Evolutionary conservation across 371 early-diverging fungal genomes (phyloP), one percentile per base, ranked within the genome.

Genomic region (Capillidium heterosporum): DNA sequence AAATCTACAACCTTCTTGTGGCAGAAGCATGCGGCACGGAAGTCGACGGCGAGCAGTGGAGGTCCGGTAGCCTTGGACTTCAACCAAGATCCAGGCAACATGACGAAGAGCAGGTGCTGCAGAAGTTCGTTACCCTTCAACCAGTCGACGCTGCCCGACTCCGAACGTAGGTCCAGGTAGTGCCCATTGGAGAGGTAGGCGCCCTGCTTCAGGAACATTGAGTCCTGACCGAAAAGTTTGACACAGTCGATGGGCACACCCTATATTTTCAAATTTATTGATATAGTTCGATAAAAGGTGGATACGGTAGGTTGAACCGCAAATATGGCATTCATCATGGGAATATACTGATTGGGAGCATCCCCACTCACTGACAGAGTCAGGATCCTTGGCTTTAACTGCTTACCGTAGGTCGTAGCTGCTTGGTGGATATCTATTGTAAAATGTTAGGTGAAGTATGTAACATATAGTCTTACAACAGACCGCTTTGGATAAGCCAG

Each of bases 321-420:
- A 66, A 96, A 96, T 32, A 95, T 91, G 59, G 82, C 80, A 67
- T 96, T 96, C 97, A 96, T 96, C 51, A 90, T 74, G 5, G 91
- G 78, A 41, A 95, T 89, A 67, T 96, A 94, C 60, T 95, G 90
- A 29, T 74, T 71, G 1, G 95, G 76, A 1, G 81, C 71, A 63
- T 94, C 95, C 0, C 84, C 80, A 0, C 92, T 89, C 13, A 87
- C 86, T 0, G 91, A 88, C 10, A 94, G 55, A 0, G 89, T 73
- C 10, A 95, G 69, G 41, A 94, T 84, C 32, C 94, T 75, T n/a
- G 91, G 76, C 61, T 82, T 80, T 43, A 83, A 63, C 46, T 75
- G 78, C 1, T 70, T 74, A 28, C 75, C 74, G 46, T 82, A 77
- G 13, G 65, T 54, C 40, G 76, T 79, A 15, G 67, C 65, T 0